Evolutionary conservation across 2,329 filamentous ascomycete species (phyloP).

Genomic region (Sporothrix pseudoabietina): DNA sequence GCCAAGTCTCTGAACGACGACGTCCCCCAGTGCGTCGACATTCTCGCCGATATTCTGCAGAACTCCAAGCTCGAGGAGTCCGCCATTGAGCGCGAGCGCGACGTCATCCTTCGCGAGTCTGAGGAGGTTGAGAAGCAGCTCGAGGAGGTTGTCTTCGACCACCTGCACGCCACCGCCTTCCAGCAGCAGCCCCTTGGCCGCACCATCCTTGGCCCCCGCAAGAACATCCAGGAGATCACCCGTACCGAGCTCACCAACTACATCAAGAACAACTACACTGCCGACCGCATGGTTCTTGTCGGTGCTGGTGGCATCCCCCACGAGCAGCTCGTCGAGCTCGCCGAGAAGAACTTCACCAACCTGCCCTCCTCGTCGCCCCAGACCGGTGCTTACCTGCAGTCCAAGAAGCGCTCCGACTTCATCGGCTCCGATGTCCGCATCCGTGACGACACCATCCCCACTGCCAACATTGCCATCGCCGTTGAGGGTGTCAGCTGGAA

Average conservation of each 20-base stretch:
- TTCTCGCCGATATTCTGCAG: conserved; percentile 97
- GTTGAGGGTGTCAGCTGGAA: conserved; percentile 99
- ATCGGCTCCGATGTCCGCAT: conserved; percentile 94
- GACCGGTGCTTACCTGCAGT: conserved; percentile 72
- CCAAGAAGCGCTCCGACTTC: conserved; percentile 90
- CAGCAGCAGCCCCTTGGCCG: conserved; percentile 94
- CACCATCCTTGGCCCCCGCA: conserved; percentile 94
- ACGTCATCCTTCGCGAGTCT: conserved; percentile 97
- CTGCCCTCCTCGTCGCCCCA: conserved; percentile 76
- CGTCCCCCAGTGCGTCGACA: conserved; percentile 94
- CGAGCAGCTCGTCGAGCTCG: conserved; percentile 89
- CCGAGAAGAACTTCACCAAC: conserved; percentile 89
- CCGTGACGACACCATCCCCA: conserved; percentile 92
- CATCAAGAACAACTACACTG: conserved; percentile 99
- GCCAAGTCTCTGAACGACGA: conserved; percentile 99
- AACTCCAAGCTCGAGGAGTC: conserved; percentile 95
- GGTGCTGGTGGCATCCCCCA: conserved; percentile 93
- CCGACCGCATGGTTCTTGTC: conserved; percentile 98
- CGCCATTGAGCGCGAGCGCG: conserved; percentile 95
- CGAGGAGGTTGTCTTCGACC: conserved; percentile 99
- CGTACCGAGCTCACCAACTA: conserved; percentile 89
- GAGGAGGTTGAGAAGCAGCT: conserved; percentile 99
- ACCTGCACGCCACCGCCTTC: conserved; percentile 97
- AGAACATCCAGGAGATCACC: conserved; percentile 97
- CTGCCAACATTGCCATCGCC: conserved; percentile 96